Evolutionary conservation across 2,329 filamentous ascomycete genomes (phyloP).

Genomic region (Calonectria montana): DNA sequence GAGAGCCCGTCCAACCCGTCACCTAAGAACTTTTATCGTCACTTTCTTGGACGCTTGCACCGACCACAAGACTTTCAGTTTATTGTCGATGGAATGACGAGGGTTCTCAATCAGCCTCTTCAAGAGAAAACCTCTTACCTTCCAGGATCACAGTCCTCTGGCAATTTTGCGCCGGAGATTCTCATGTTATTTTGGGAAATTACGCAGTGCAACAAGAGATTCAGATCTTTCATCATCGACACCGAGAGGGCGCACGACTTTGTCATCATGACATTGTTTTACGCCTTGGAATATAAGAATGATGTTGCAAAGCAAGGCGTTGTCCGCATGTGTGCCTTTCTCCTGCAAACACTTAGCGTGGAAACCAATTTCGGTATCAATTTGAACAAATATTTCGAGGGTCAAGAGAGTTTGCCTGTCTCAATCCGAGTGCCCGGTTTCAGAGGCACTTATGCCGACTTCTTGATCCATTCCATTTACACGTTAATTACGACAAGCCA

Average conservation of each 20-base stretch:
- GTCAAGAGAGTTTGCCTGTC: slow-evolving; percentile 85
- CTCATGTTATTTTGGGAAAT: slow-evolving; percentile 98
- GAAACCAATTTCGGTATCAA: slow-evolving; percentile 91
- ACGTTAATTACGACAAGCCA: slow-evolving; percentile 91
- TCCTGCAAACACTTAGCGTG: slow-evolving; percentile 93
- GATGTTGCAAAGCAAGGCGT: slow-evolving; percentile 91
- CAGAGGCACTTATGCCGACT: slow-evolving; percentile 91
- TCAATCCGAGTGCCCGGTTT: slow-evolving; percentile 88
- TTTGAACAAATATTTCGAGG: slow-evolving; percentile 88
- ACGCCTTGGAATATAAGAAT: slow-evolving; percentile 88
- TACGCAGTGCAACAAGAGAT: slow-evolving; percentile 96
- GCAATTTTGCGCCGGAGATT: slow-evolving; percentile 93
- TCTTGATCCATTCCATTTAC: slow-evolving; percentile 94
- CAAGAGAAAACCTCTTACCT: slow-evolving; percentile 91
- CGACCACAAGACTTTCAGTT: slow-evolving; percentile 98
- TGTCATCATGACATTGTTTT: slow-evolving; percentile 89
- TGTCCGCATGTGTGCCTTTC: slow-evolving; percentile 96
- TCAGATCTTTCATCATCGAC: slow-evolving; percentile 96
- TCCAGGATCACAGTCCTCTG: slow-evolving; percentile 81
- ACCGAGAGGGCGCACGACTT: slow-evolving; percentile 95
- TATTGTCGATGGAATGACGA: slow-evolving; percentile 92
- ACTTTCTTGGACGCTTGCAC: slow-evolving; percentile 90
- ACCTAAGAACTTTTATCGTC: slow-evolving; percentile 92
- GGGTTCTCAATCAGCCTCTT: slow-evolving; percentile 91
- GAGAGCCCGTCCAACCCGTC: slow-evolving; percentile 73